A percentile compares a stretch with the other conserved stretches of the same genome.
phyloP scores from a whole-genome alignment of 345 rosid species.

The Arabis alpina region DNA sequence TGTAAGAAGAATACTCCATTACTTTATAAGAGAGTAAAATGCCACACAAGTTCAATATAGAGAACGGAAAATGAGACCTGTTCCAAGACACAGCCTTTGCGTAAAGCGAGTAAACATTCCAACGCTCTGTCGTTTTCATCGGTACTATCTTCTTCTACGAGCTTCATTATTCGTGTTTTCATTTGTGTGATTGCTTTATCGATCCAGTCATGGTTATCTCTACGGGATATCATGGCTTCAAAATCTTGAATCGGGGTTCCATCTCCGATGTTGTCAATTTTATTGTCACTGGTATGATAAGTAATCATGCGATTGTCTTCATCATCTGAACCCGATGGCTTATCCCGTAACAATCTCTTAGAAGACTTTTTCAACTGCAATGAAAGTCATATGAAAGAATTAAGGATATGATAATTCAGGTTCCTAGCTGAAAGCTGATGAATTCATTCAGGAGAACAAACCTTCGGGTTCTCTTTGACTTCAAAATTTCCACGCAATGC shows the following conservation, averaged over 20 bases:
- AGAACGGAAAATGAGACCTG: constrained; percentile 56
- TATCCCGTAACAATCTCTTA: constrained; percentile 52
- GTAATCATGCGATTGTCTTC: constrained; percentile 45
- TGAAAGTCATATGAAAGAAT: constrained; percentile 15
- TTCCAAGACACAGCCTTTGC: constrained; percentile 83
- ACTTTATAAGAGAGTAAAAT: background rate
- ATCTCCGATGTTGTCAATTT: constrained; percentile 59
- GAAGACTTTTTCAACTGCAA: constrained; percentile 72
- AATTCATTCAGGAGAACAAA: constrained; percentile 36
- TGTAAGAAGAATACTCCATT: background rate
- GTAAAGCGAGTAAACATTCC: constrained; percentile 69
- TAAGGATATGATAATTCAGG: background rate
- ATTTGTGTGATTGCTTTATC: constrained; percentile 66
- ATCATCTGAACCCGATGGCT: constrained; percentile 69
- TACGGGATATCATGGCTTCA: constrained; percentile 77
- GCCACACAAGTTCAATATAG: background rate
- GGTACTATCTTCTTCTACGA: constrained; percentile 51
- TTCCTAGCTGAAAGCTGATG: background rate
- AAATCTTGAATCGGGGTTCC: constrained; percentile 76
- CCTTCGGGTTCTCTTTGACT: constrained; percentile 81
- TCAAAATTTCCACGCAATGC: constrained; percentile 60
- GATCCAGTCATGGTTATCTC: constrained; percentile 73
- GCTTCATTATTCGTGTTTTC: constrained; percentile 57
- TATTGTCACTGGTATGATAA: constrained; percentile 39
- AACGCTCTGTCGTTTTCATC: constrained; percentile 55